Base-by-base conservation (phyloP, 805 yeast genomes). In the Metschnikowia lachancei region DNA sequence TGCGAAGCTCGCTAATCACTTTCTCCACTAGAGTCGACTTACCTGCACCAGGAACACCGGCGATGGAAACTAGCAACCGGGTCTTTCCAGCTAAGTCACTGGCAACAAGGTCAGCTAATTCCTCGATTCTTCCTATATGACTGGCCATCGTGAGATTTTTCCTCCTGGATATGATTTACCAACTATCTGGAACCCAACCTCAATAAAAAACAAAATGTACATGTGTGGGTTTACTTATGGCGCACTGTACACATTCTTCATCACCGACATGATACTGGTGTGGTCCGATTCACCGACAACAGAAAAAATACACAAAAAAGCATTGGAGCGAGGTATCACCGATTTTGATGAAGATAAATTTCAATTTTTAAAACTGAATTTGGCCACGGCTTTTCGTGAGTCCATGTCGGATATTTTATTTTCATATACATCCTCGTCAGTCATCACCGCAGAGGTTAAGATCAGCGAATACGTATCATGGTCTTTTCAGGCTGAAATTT, bases 41-140 rank as follows among this genome's bases (percentile, higher is more conserved):
- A 0, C 96, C 96, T 0, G 91, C 80, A 5, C 96, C 96, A 2
- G 96, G 96, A 0, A 82, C 74, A 1, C 96, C 96, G 2, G 83
- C 81, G 11, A 89, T 57, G 0, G 85, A 67, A 9, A 89, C 69
- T 14, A 84, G 49, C 2, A 81, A 61, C 52, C 91, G 45, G 14
- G 41, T n/a, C 29, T 45, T 41, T n/a, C 36, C 41, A 17, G 14
- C 33, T 38, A 50, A 32, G 13, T 35, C 43, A n/a, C 34, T 19
- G 30, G 18, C 11, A 18, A 53, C 46, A 14, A 47, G 42, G 20
- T 28, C 40, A 9, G 47, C 52, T 13, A 54, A 46, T 16, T 45
- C 50, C 13, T 40, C 49, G 6, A 46, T 36, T 10, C 33, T 36
- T 29, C 18, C 29, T 33, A 44, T 33, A 54, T 50, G 57, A 32